Percentiles rank a stretch among this genome's conserved stretches.
Evolutionary conservation across 768 basidiomycete genomes (phyloP).

Genomic region (Rhizopogon rudus): DNA sequence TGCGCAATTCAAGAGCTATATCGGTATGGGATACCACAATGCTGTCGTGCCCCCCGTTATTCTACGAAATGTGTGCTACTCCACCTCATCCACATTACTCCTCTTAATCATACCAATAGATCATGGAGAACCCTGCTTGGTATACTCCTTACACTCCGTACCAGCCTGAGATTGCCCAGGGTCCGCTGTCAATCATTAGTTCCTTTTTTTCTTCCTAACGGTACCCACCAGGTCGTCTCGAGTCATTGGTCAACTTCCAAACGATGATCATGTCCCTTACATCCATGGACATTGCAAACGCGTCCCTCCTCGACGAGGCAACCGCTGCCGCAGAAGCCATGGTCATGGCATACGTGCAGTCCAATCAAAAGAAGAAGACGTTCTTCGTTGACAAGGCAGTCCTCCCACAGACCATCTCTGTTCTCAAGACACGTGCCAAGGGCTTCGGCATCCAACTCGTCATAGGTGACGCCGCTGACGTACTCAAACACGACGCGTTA

Average conservation of each 20-base stretch:
- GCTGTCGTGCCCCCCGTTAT: conserved; percentile 96
- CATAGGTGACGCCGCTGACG: conserved; percentile 53
- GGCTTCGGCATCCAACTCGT: conserved; percentile 88
- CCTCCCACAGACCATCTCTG: conserved; percentile 84
- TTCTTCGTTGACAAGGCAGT: conserved; percentile 86
- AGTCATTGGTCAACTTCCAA: conserved; percentile 95
- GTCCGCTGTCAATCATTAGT: conserved; percentile 32
- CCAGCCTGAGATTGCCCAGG: conserved; percentile 98
- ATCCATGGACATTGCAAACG: conserved; percentile 92
- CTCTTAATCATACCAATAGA: conserved; percentile 32
- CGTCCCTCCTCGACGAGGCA: conserved; percentile 91
- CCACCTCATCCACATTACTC: not conserved
- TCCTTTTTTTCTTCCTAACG: conserved; percentile 8
- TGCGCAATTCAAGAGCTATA: conserved; percentile 84
- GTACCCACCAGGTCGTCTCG: conserved; percentile 69
- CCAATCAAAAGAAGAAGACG: conserved; percentile 66
- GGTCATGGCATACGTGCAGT: conserved; percentile 83
- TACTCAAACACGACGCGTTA: conserved; percentile 47
- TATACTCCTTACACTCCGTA: conserved; percentile 96
- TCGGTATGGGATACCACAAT: conserved; percentile 97
- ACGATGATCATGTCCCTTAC: conserved; percentile 95
- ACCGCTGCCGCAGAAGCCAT: conserved; percentile 96
- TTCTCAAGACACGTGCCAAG: conserved; percentile 85
- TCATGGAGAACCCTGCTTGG: conserved; percentile 96
- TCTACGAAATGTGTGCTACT: conserved; percentile 70